Base-by-base conservation (phyloP, 2,329 filamentous ascomycete species). In the Balansia obtecta region DNA sequence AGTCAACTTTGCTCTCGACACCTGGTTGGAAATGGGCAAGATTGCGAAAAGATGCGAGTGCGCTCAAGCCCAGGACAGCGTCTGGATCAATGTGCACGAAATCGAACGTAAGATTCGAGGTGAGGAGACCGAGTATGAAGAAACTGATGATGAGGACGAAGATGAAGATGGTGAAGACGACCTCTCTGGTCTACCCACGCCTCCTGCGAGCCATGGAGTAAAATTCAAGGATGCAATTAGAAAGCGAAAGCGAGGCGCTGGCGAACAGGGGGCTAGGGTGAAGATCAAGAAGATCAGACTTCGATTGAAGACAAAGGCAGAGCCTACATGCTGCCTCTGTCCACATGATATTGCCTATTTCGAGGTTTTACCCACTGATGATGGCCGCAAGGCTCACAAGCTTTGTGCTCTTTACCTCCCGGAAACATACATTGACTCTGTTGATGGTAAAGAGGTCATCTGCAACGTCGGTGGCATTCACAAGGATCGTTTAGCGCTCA, bases 31-130 rank as follows among this genome's bases (percentile, higher is more conserved):
- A 47, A 96, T 93, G 73, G 93, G 90, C 20, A 88, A 89, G 60
- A 89, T 95, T 58, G 93, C 93, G 15, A 95, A 96, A 69, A 94
- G 93, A 65, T 98, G 93, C 68, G 85, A 97, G 62, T 98, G 93
- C 63, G 89, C 93, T 60, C 80, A 93, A 53, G 90, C 95, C 56
- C 83, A 94, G 53, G 93, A 98, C 71, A 97, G 91, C 61, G 93
- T 98, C 3, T 98, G 94, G 90, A 89, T 98, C 49, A 90, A 98
- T 62, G 89, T 97, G 4, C 83, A 88, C 52, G 93, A 96, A 60
- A 94, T 98, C 51, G 89, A 98, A 68, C 87, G 93, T 54, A 96
- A 94, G 65, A 70, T 97, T 45, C 81, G 90, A 48, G 93, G 93
- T 42, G 90, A 97, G 64, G 84, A 87, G 52, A 88, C 88, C 5